A percentile compares a stretch with the other conserved stretches of the same genome.
phyloP scores from a whole-genome alignment of 495 filamentous ascomycete species.

The Aspergillus steynii region DNA sequence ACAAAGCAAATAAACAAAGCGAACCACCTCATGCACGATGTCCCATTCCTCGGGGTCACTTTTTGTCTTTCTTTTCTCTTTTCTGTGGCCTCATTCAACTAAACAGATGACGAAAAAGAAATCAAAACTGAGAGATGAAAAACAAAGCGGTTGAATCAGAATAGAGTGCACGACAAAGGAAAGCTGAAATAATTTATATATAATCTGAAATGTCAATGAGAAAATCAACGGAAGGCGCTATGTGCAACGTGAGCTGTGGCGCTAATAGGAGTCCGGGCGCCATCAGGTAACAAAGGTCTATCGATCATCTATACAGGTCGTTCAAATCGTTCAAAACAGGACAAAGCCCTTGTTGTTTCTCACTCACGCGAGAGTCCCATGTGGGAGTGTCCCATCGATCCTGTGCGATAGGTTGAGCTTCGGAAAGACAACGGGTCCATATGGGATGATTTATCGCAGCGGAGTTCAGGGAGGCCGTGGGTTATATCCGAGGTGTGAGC shows the following conservation, averaged over 20 bases:
- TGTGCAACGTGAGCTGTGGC: not conserved
- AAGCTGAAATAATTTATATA: slow-evolving; percentile 14
- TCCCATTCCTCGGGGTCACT: not conserved
- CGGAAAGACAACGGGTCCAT: not conserved
- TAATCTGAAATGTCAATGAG: slow-evolving; percentile 17
- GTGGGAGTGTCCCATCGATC: slow-evolving; percentile 35
- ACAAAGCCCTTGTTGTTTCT: not conserved
- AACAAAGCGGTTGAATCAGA: not conserved
- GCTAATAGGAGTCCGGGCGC: not conserved
- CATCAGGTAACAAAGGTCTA: slow-evolving; percentile 7
- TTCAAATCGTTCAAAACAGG: slow-evolving; percentile 20
- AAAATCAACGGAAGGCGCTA: slow-evolving; percentile 6
- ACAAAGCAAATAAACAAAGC: slow-evolving; percentile 6
- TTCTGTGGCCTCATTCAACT: not conserved
- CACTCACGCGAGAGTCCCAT: slow-evolving; percentile 26
- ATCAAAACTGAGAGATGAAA: slow-evolving; percentile 1
- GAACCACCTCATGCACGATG: not conserved
- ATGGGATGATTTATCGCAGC: slow-evolving; percentile 16
- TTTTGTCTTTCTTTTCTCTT: slow-evolving; percentile 5
- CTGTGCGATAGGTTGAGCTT: slow-evolving; percentile 30
- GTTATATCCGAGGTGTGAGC: slow-evolving; percentile 32
- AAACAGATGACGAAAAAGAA: not conserved
- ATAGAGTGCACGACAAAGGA: not conserved
- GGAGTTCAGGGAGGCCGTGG: slow-evolving; percentile 24
- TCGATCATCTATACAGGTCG: slow-evolving; percentile 16